Evolutionary conservation across 75 land plant genomes (phyloP), one percentile per base, ranked within the genome.

Genomic region (Gnetum montanum): DNA sequence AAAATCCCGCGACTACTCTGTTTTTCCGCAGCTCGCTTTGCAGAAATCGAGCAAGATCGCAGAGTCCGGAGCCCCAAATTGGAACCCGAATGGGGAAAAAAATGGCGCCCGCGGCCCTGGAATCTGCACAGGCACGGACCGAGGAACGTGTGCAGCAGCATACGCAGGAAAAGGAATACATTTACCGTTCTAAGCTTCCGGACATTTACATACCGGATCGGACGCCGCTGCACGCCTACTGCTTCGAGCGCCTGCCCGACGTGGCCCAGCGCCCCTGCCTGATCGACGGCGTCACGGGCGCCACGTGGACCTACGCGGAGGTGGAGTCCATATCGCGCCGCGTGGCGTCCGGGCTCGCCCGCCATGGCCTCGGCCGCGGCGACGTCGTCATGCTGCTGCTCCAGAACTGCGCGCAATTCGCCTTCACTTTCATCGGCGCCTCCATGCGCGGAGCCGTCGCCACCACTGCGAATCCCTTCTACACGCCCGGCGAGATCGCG

Each of bases 391-490:
- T 87, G 92, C 61, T 75, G 4, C 56, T 83, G 24, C 75, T 87
- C 28, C 86, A 66, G 27, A 87, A 87, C 73, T 83, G 63, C 27
- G 51, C 74, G 1, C 81, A 87, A 34, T 87, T 87, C 58, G 76
- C 63, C 30, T 59, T 77, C 41, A 59, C 75, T 8, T 87, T 87
- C 60, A 65, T 87, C 45, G 92, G 78, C 1, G 76, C 77, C 0
- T 70, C 83, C 24, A 41, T 30, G 49, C 33, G 34, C 34, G 92
- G 87, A 24, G 92, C 88, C 26, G 29, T 58, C 6, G 46, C 56
- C 60, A 87, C 88, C 24, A 83, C 84, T 4, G 83, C 88, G 47
- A 87, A 87, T 67, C 92, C 92, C 1, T 73, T 74, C 57, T 87
- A 70, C 81, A 87, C 81, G 16, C 60, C 81, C 3, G 58, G 58